Evolutionary conservation across 176 grass and related monocot genomes (phyloP).

Genomic region (Aegilops speltoides): DNA sequence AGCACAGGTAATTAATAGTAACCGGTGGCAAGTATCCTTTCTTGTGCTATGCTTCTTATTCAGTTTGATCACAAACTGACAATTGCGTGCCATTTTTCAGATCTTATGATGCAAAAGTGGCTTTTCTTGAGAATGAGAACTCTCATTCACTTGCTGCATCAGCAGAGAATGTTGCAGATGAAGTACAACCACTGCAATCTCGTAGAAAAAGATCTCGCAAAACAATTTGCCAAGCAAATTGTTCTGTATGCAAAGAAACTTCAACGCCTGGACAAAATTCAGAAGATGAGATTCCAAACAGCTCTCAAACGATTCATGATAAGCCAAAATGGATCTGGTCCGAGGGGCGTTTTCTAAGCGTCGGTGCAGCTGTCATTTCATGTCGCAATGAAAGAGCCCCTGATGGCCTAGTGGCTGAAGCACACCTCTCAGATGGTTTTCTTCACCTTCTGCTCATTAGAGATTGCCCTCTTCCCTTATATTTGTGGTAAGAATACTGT

Average conservation of each 20-base stretch:
- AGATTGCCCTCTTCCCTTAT: conserved; percentile 84
- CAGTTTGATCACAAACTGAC: background rate
- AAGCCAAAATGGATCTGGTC: conserved; percentile 67
- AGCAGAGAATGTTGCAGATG: conserved; percentile 31
- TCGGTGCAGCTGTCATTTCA: conserved; percentile 89
- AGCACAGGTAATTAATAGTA: conserved; percentile 67
- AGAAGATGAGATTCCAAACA: conserved; percentile 20
- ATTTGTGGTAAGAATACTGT: conserved; percentile 68
- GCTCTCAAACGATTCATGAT: conserved; percentile 30
- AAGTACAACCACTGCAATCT: conserved; percentile 28
- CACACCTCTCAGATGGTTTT: conserved; percentile 90
- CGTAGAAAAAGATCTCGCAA: conserved; percentile 36
- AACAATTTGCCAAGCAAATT: conserved; percentile 66
- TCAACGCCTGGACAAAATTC: conserved; percentile 34
- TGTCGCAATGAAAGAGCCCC: conserved; percentile 95
- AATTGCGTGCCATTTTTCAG: conserved; percentile 35
- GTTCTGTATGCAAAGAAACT: conserved; percentile 58
- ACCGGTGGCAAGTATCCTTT: background rate
- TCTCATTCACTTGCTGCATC: conserved; percentile 11
- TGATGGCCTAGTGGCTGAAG: conserved; percentile 84
- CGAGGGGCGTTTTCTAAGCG: conserved; percentile 72
- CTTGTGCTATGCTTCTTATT: background rate
- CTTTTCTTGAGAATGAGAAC: conserved; percentile 53
- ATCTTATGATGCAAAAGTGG: conserved; percentile 82
- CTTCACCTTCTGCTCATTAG: conserved; percentile 91